Conservation (phyloP, 2,329 filamentous ascomycete genomes). For the Myriosclerotinia curreyana region DNA sequence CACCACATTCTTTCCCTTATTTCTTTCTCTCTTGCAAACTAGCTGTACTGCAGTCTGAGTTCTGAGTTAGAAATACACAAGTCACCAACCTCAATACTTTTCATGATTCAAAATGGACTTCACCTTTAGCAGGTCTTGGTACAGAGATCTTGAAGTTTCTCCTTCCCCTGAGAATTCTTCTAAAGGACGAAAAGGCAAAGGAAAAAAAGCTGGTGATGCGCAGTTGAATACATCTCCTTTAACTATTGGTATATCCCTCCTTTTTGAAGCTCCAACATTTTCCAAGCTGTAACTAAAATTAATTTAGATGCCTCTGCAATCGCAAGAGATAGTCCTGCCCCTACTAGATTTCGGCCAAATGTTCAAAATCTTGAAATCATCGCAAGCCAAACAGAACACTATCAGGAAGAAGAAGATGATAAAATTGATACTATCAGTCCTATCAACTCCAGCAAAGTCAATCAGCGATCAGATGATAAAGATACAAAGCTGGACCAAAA, state of each 20-base stretch:
- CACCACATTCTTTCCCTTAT: no score
- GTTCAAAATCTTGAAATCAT: neutral
- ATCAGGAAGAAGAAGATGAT: neutral
- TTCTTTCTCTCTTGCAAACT: neutral
- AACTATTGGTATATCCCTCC: neutral
- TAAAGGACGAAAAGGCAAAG: neutral
- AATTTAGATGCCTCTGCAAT: neutral
- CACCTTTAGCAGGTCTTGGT: neutral
- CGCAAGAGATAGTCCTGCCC: neutral
- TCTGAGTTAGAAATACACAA: neutral
- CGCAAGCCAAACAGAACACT: neutral
- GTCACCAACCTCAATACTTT: no score
- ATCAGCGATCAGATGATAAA: neutral
- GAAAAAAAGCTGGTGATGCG: neutral
- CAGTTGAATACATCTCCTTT: neutral
- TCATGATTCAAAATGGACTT: conserved; percentile 3
- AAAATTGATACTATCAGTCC: neutral
- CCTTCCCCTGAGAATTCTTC: no score
- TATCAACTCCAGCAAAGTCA: neutral
- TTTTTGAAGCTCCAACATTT: neutral
- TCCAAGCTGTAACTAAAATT: neutral
- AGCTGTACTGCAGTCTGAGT: no score
- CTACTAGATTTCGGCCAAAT: neutral
- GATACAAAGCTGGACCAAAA: no score
- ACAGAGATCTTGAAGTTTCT: neutral